Base-by-base conservation (phyloP, 2,329 filamentous ascomycete species). In the Meredithiella fracta region DNA sequence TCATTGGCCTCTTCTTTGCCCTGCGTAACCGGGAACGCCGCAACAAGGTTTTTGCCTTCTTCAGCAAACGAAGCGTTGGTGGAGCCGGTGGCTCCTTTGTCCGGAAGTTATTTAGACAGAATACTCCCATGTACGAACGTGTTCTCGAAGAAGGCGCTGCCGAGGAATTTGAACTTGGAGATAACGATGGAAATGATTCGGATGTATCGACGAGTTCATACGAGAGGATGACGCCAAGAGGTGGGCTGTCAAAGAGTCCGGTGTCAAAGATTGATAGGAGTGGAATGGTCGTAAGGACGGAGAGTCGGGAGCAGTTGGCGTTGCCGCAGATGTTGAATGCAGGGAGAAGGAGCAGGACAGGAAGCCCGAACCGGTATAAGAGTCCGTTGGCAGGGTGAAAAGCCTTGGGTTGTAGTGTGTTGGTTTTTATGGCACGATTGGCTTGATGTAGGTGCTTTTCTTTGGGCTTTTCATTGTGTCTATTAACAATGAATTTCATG, bases 71-170 rank as follows among this genome's bases (percentile, higher is more conserved):
- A 9, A 71, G 74, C 4, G 69, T 79, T 57, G 49, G 57, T n/a
- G n/a, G n/a, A n/a, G 47, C 38, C n/a, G 40, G 51, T 17, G 40
- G 26, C 14, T 73, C 76, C 1, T 64, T 77, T 62, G 74, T 75
- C 6, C 75, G 75, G 60, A 86, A 85, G 64, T 67, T 92, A 3
- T 85, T 94, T 60, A 77, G 76, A 14, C 75, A 78, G 3, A 69
- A 66, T 52, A 68, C 71, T 0, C 65, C 72, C 6, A 72, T 77
- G 2, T 96, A 96, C 64, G 90, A 96, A 65, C 82, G 88, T 29
- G 83, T 96, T 2, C 70, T 94, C 53, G 89, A 96, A 68, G 85
- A 90, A 62, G 89, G 85, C 11, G 78, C 80, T n/a, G 70, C 71
- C 9, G 71, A 78, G 55, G 83, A 88, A 44, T 91, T 94, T 64